Percentiles rank a stretch among this genome's conserved stretches.
Evolutionary conservation across 352 stramenopile species (phyloP).

Genomic region (Phytophthora colocasiae): DNA sequence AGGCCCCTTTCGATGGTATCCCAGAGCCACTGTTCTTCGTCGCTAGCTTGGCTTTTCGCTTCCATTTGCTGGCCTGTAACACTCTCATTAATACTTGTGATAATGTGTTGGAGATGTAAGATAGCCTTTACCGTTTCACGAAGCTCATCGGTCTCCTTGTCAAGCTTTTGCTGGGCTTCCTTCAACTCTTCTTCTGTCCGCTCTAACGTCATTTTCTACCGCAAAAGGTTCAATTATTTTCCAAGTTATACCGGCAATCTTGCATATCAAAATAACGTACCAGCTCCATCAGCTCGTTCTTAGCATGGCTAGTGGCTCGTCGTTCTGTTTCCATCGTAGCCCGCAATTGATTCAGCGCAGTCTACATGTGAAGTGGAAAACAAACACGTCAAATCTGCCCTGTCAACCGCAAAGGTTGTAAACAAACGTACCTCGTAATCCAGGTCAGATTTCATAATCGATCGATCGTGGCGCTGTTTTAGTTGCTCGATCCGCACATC

Average conservation of each 20-base stretch:
- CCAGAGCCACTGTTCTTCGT: conserved; percentile 36
- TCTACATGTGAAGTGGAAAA: conserved; percentile 20
- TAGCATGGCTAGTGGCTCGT: conserved; percentile 37
- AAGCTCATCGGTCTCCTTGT: conserved; percentile 71
- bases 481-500: conserved; percentile 65
- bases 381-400: background rate
- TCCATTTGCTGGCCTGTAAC: conserved; percentile 58
- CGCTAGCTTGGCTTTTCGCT: conserved; percentile 72
- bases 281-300: conserved; percentile 49
- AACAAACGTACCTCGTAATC: conserved; percentile 53
- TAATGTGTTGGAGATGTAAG: background rate
- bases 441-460: conserved; percentile 59
- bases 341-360: conserved; percentile 45
- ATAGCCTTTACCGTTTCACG: conserved; percentile 50
- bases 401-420: background rate
- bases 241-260: background rate
- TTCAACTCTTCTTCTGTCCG: conserved; percentile 56
- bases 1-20: conserved; percentile 14
- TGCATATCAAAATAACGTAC: conserved; percentile 21
- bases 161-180: conserved; percentile 63
- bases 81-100: background rate
- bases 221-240: conserved; percentile 3
- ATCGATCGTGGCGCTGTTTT: conserved; percentile 54
- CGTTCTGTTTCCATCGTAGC: conserved; percentile 49
- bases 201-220: conserved; percentile 49